Conservation (phyloP, 768 basidiomycete genomes). For the Suillus subluteus region DNA sequence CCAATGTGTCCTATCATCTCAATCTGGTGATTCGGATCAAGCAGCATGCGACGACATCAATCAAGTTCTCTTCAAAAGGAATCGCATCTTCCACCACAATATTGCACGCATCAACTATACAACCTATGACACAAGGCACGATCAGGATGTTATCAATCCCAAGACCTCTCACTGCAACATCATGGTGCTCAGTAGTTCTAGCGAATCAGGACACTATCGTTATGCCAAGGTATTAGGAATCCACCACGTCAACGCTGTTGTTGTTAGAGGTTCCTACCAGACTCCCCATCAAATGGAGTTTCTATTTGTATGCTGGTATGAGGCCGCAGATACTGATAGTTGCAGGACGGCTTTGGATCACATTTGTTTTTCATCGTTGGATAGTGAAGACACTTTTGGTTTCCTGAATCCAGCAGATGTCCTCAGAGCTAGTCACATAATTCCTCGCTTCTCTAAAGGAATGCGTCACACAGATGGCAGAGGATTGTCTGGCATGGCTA, state of each 20-base stretch:
- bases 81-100: slow-evolving; percentile 25
- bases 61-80: slow-evolving; percentile 20
- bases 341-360: slow-evolving; percentile 9
- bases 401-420: slow-evolving; percentile 20
- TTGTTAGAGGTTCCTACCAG: background rate
- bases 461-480: slow-evolving; percentile 4
- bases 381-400: slow-evolving; percentile 13
- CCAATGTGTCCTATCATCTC: background rate
- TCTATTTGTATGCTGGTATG: slow-evolving; percentile 5
- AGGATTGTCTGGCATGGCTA: slow-evolving; percentile 10
- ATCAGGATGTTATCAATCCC: slow-evolving; percentile 44
- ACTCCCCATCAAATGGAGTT: slow-evolving; percentile 1
- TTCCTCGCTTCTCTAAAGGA: slow-evolving; percentile 16
- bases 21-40: background rate
- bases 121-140: slow-evolving; percentile 35
- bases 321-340: background rate
- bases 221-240: slow-evolving; percentile 1
- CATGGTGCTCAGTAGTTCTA: slow-evolving; percentile 30
- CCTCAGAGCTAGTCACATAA: slow-evolving; percentile 19
- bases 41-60: background rate
- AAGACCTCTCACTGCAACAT: slow-evolving; percentile 35
- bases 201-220: background rate
- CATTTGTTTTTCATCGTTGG: slow-evolving; percentile 11
- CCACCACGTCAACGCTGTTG: background rate
- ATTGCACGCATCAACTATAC: background rate